phyloP scores from a whole-genome alignment of 208 protist species.

The Leishmania tropica region DNA sequence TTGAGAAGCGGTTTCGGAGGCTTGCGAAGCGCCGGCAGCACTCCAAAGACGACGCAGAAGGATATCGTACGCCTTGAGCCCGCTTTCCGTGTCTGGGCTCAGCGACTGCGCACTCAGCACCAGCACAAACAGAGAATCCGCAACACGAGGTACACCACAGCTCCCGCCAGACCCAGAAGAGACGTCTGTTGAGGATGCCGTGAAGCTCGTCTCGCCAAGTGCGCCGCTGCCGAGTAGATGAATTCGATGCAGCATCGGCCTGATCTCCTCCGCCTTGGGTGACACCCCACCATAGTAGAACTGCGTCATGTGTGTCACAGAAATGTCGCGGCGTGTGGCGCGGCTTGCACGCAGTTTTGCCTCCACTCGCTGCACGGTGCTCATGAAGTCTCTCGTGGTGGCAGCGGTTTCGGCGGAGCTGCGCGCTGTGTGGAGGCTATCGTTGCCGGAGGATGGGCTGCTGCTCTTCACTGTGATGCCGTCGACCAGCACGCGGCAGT shows the following conservation, averaged over 20 bases:
- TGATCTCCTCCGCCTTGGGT: constrained; percentile 24
- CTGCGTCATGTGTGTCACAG: constrained; percentile 30
- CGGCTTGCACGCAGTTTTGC: constrained; percentile 8
- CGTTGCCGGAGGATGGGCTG: not conserved
- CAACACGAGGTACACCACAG: not conserved
- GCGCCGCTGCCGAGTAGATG: constrained; percentile 2
- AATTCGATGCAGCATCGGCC: constrained; percentile 26
- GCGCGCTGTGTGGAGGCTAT: not conserved
- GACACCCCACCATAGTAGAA: constrained; percentile 34
- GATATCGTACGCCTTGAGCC: constrained; percentile 13
- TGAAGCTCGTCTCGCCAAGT: not conserved
- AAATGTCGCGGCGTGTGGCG: not conserved
- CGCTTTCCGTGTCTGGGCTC: constrained; percentile 1
- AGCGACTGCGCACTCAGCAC: constrained; percentile 29
- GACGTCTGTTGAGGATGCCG: not conserved
- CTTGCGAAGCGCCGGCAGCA: not conserved
- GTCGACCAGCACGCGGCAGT: constrained; percentile 15
- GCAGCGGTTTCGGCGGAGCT: not conserved
- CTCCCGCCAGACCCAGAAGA: not conserved
- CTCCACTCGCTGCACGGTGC: constrained; percentile 6
- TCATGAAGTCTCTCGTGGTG: constrained; percentile 2
- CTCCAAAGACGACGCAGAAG: constrained; percentile 21
- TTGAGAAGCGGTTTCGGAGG: not conserved
- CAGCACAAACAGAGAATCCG: constrained; percentile 22
- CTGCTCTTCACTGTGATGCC: not conserved